Percentiles rank a stretch among this genome's conserved stretches.
These are phyloP conservation scores for Colletotrichum echinochloae DNA, from an alignment of 2,329 filamentous ascomycete genomes.

Conservation along the genomic window DNA sequence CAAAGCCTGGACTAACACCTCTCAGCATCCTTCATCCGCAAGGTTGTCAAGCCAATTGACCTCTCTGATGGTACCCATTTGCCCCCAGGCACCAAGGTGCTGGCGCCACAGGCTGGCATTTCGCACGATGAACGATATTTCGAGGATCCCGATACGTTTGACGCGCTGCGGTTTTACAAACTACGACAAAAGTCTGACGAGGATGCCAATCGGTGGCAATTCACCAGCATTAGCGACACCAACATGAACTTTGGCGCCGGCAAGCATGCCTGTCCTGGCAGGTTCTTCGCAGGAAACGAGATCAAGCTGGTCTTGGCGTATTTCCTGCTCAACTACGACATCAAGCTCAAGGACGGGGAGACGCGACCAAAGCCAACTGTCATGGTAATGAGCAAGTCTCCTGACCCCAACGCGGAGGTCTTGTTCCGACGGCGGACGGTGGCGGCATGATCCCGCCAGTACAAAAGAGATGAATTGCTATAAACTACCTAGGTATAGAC, in stretches of 20 bases:
- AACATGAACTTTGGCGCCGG: conserved; percentile 62
- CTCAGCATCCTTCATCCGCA: conserved; percentile 59
- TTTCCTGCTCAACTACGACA: conserved; percentile 58
- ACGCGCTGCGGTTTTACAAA: conserved; percentile 63
- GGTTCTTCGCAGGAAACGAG: conserved; percentile 61
- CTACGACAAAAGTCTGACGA: conserved; percentile 54
- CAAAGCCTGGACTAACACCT: conserved; percentile 39
- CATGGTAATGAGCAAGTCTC: conserved; percentile 56
- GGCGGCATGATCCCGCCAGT: background rate
- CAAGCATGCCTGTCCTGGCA: conserved; percentile 61
- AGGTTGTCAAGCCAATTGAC: conserved; percentile 58
- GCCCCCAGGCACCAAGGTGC: conserved; percentile 56
- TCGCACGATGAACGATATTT: conserved; percentile 56
- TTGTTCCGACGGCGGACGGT: conserved; percentile 53
- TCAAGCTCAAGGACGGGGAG: conserved; percentile 54
- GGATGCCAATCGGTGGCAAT: conserved; percentile 56
- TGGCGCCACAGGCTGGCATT: conserved; percentile 56
- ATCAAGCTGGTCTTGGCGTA: conserved; percentile 59
- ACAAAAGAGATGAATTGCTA: background rate
- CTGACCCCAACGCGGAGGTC: conserved; percentile 54
- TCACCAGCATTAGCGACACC: conserved; percentile 55
- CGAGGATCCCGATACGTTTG: conserved; percentile 57
- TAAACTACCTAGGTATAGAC: background rate
- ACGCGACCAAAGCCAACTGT: conserved; percentile 54
- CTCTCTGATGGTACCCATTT: conserved; percentile 59